Conservation (phyloP, 176 grass and related monocot genomes). For the Carex pumila region DNA sequence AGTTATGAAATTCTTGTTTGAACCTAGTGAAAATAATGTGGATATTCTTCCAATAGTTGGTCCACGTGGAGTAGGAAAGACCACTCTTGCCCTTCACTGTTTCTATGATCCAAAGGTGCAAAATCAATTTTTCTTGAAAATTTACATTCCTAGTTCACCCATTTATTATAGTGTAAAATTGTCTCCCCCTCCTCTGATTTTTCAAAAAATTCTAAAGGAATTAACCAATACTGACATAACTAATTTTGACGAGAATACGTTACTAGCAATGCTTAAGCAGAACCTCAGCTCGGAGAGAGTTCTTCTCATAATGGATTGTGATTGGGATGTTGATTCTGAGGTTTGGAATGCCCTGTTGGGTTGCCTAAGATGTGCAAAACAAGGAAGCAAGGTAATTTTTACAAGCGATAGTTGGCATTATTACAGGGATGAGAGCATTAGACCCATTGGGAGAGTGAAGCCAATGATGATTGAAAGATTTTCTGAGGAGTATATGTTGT, state of each 20-base stretch:
- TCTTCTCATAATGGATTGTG: constrained; percentile 21
- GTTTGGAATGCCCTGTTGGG: constrained; percentile 3
- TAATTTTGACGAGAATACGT: neutral
- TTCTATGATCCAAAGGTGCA: constrained; percentile 28
- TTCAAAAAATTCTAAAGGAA: neutral
- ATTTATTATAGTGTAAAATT: too few species aligned
- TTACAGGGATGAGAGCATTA: neutral
- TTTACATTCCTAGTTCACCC: neutral
- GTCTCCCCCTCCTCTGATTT: too few species aligned
- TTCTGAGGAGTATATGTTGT: constrained; percentile 9
- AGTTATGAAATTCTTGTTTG: neutral
- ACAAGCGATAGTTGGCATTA: neutral
- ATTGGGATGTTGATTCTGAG: neutral
- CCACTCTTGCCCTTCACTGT: constrained; percentile 32
- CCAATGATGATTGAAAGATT: neutral
- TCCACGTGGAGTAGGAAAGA: constrained; percentile 23
- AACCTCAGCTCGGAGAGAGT: neutral
- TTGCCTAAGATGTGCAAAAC: neutral
- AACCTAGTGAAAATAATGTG: neutral
- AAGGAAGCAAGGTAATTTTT: constrained; percentile 20
- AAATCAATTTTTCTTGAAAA: neutral
- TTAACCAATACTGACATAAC: neutral
- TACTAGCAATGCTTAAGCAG: neutral
- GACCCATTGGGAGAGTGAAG: too few species aligned
- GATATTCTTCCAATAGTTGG: constrained; percentile 22